Percentiles rank a stretch among this genome's conserved stretches.
Conservation (phyloP, 2,329 filamentous ascomycete species). For the Fusarium scirpi region DNA sequence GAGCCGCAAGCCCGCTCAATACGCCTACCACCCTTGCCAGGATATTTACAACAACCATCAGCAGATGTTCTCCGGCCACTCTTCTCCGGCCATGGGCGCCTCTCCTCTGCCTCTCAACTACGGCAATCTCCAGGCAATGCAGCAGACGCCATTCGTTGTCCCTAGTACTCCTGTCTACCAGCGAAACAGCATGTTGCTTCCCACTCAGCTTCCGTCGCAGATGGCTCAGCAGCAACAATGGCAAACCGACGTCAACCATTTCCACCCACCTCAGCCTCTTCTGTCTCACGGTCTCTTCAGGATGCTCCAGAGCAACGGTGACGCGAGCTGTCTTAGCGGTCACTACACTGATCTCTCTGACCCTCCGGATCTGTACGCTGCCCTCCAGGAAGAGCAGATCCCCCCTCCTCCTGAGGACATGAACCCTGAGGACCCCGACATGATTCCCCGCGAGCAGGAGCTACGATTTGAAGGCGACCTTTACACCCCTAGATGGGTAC, state of each 20-base stretch:
- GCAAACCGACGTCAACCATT: conserved; percentile 64
- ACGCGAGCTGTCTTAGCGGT: conserved; percentile 73
- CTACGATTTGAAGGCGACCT: conserved; percentile 83
- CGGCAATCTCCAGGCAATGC: conserved; percentile 66
- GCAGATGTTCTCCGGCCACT: conserved; percentile 59
- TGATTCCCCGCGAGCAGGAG: conserved; percentile 82
- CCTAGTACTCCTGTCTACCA: conserved; percentile 63
- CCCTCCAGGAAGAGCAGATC: conserved; percentile 78
- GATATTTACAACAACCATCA: conserved; percentile 70
- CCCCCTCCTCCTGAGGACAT: conserved; percentile 83
- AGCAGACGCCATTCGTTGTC: conserved; percentile 68
- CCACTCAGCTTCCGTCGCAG: conserved; percentile 62
- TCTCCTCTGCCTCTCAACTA: conserved; percentile 65
- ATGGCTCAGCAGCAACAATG: conserved; percentile 63
- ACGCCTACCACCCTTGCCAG: conserved; percentile 71
- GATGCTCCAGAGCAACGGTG: conserved; percentile 80
- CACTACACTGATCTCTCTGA: conserved; percentile 81
- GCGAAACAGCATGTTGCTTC: conserved; percentile 70
- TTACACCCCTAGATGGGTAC: conserved; percentile 86
- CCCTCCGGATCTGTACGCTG: conserved; percentile 81
- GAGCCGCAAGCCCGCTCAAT: conserved; percentile 68
- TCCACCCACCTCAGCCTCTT: conserved; percentile 70
- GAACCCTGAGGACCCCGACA: conserved; percentile 80
- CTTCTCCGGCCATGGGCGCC: conserved; percentile 60
- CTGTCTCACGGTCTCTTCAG: conserved; percentile 80